Evolutionary conservation across 2,329 filamentous ascomycete genomes (phyloP).

Genomic region (Cadophora luteo-olivacea): DNA sequence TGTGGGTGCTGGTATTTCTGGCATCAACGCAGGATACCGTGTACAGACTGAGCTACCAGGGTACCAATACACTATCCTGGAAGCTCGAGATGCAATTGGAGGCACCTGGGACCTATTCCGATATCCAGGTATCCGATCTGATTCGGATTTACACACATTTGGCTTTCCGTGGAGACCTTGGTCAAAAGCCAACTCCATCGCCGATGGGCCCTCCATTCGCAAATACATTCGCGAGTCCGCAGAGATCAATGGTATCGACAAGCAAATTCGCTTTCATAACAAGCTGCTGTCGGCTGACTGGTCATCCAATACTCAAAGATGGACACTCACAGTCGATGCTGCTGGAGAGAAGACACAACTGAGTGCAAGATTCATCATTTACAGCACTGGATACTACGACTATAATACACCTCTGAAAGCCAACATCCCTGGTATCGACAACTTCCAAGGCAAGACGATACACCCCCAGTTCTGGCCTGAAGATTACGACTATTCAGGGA

Average conservation of each 20-base stretch:
- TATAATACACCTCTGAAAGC: constrained; percentile 61
- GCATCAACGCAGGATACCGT: constrained; percentile 78
- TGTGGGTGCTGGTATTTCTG: constrained; percentile 76
- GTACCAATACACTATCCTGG: constrained; percentile 69
- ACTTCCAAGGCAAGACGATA: constrained; percentile 64
- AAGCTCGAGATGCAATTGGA: constrained; percentile 69
- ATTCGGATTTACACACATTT: constrained; percentile 67
- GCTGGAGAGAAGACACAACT: constrained; percentile 43
- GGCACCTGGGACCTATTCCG: constrained; percentile 83
- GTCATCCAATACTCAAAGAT: constrained; percentile 59
- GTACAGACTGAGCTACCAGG: constrained; percentile 62
- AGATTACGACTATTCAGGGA: constrained; percentile 67
- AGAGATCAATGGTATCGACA: constrained; percentile 57
- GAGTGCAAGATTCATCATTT: constrained; percentile 57
- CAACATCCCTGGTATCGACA: constrained; percentile 63
- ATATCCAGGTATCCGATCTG: constrained; percentile 74
- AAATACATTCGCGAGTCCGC: constrained; percentile 61
- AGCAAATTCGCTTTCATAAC: constrained; percentile 60
- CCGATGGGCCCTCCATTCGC: constrained; percentile 57
- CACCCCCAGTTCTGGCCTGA: constrained; percentile 80
- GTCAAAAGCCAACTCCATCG: constrained; percentile 59
- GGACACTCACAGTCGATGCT: constrained; percentile 55
- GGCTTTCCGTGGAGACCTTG: constrained; percentile 76
- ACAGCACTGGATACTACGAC: constrained; percentile 71
- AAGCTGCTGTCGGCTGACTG: constrained; percentile 58